A percentile compares a stretch with the other conserved stretches of the same genome.
Evolutionary conservation across 441 rosid genomes (phyloP).

Genomic region (Adansonia rubrostipa): DNA sequence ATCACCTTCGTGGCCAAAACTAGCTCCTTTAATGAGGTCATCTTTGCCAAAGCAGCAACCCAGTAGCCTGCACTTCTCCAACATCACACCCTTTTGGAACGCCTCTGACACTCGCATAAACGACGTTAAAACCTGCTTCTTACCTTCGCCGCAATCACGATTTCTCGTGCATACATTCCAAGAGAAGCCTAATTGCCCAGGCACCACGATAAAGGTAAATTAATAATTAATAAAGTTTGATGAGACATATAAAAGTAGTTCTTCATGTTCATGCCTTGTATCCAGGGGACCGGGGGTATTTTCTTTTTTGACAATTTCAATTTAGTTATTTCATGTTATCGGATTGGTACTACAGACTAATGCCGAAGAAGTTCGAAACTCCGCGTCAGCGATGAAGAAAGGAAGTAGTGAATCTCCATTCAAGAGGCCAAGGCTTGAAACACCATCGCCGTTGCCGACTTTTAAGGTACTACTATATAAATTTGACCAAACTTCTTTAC

Average conservation of each 20-base stretch:
- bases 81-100: constrained; percentile 57
- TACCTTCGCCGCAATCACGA: constrained; percentile 43
- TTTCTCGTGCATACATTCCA: constrained; percentile 35
- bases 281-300: not conserved
- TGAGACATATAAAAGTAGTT: not conserved
- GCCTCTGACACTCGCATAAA: constrained; percentile 40
- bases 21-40: constrained; percentile 38
- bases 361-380: constrained; percentile 47
- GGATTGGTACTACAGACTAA: constrained; percentile 33
- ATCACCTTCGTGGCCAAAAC: constrained; percentile 46
- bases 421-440: constrained; percentile 71
- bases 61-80: constrained; percentile 44
- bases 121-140: constrained; percentile 36
- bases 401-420: constrained; percentile 55
- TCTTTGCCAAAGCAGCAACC: constrained; percentile 42
- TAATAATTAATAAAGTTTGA: not conserved
- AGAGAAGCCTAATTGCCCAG: constrained; percentile 41
- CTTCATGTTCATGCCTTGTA: not conserved
- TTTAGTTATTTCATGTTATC: not conserved
- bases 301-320: not conserved
- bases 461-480: constrained; percentile 58
- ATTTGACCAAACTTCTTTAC: not conserved
- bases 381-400: constrained; percentile 46
- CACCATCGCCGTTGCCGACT: constrained; percentile 88
- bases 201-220: constrained; percentile 42